Base-by-base conservation (phyloP, 495 filamentous ascomycete species). In the Annulohypoxylon moriforme region DNA sequence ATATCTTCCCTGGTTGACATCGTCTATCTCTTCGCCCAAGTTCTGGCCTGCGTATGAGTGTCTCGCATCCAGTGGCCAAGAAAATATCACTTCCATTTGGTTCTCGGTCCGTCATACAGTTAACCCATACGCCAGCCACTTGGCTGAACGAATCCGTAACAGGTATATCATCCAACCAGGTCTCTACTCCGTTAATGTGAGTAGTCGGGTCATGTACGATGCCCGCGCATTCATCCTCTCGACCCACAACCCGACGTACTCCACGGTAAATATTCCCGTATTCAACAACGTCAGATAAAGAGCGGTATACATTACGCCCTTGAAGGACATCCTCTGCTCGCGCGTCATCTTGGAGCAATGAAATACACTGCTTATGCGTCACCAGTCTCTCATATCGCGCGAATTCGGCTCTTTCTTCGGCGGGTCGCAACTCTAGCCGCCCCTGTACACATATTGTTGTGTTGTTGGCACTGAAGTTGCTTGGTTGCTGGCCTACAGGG, bases 81-180 rank as follows among this genome's bases (percentile, higher is more conserved):
- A 52, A 52, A 4, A 52, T 20, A 52, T 52, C 47, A 29, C 24
- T n/a, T 4, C 47, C 47, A 7, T 52, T 52, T 29, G 47, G 47
- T 27, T 52, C 47, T 24, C 47, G 47, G 47, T 85, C 78, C 0
- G 83, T 85, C 84, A 88, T 85, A 50, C 77, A 81, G 55, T 86
- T 88, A 5, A 85, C 79, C 73, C 73, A 87, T 4, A 88, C 78
- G 0, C 85, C 83, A 8, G 64, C 84, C 0, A 87, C 81, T 59
- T 88, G 86, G 55, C 81, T 76, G 62, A 88, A 87, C 8, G 42
- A 62, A 22, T 68, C 66, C 33, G 33, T 38, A 0, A 58, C 8
- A n/a, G 20, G 33, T n/a, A 29, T 24, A n/a, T 52, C 47, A 29
- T 52, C 47, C 13, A 52, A 8, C 47, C 47, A 52, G 24, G 3